phyloP scores from a whole-genome alignment of 2,329 filamentous ascomycete genomes.

The Colletotrichum tropicicola region DNA sequence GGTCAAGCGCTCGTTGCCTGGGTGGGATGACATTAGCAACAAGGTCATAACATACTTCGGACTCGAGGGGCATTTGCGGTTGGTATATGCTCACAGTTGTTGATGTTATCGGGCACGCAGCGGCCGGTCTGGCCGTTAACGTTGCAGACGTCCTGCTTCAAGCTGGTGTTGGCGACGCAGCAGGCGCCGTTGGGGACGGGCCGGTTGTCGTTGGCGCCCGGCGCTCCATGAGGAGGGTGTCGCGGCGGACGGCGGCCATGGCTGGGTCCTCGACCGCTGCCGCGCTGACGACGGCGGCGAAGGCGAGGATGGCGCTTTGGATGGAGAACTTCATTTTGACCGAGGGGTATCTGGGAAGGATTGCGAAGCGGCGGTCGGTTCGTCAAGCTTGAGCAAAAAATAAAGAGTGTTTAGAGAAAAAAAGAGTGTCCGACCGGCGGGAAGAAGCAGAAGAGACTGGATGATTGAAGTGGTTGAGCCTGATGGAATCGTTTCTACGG shows the following conservation, averaged over 20 bases:
- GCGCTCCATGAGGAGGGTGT: conserved; percentile 34
- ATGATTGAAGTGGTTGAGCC: not conserved
- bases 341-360: not conserved
- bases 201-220: conserved; percentile 44
- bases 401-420: not conserved
- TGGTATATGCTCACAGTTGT: conserved; percentile 40
- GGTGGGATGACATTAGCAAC: not conserved
- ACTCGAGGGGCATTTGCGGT: not conserved
- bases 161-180: conserved; percentile 43
- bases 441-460: conserved; percentile 26
- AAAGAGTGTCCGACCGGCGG: conserved; percentile 29
- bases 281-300: conserved; percentile 34
- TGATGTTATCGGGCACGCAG: conserved; percentile 44
- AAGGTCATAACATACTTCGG: not conserved
- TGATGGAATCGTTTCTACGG: not conserved
- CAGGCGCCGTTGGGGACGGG: conserved; percentile 44
- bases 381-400: not conserved
- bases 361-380: not conserved
- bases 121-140: conserved; percentile 42
- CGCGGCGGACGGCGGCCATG: conserved; percentile 34
- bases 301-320: conserved; percentile 35
- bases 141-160: conserved; percentile 48
- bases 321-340: conserved; percentile 41
- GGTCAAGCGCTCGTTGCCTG: conserved; percentile 36
- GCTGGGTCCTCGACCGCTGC: conserved; percentile 31